Conservation (phyloP, 257 asterid genomes). For the Nicotiana sylvestris region DNA sequence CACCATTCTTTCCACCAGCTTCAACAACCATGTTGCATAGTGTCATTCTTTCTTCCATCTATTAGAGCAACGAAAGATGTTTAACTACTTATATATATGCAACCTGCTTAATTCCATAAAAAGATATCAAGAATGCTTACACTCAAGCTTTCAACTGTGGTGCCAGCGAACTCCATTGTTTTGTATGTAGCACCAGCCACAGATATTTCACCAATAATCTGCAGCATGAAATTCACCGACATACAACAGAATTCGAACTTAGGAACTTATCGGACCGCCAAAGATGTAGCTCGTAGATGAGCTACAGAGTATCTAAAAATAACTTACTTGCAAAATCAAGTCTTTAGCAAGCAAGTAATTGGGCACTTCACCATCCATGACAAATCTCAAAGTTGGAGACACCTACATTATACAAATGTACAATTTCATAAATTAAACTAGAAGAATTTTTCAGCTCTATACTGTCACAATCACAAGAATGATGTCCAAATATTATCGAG, state of each 20-base stretch:
- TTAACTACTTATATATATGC: neutral
- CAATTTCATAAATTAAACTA: neutral
- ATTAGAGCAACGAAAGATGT: neutral
- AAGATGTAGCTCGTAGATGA: neutral
- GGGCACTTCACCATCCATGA: conserved; percentile 96
- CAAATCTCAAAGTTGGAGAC: conserved; percentile 92
- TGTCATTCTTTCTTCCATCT: conserved; percentile 99
- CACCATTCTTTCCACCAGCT: conserved; percentile 32
- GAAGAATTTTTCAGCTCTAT: neutral
- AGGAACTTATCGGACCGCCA: neutral
- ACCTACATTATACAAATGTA: conserved; percentile 46
- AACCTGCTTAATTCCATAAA: neutral
- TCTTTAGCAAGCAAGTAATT: conserved; percentile 91
- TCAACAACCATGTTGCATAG: conserved; percentile 96
- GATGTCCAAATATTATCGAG: neutral
- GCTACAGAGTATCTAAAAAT: neutral
- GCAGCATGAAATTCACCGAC: conserved; percentile 11
- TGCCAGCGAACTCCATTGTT: conserved; percentile 94
- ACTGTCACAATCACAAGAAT: neutral
- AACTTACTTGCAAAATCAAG: conserved; percentile 88
- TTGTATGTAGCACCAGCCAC: conserved; percentile 98
- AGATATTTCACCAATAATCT: conserved; percentile 98
- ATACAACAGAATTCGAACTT: neutral
- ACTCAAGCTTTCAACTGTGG: conserved; percentile 80
- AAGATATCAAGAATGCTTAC: conserved; percentile 35